Evolutionary conservation across 2,329 filamentous ascomycete species (phyloP).

Genomic region (Apiospora saccharicola): DNA sequence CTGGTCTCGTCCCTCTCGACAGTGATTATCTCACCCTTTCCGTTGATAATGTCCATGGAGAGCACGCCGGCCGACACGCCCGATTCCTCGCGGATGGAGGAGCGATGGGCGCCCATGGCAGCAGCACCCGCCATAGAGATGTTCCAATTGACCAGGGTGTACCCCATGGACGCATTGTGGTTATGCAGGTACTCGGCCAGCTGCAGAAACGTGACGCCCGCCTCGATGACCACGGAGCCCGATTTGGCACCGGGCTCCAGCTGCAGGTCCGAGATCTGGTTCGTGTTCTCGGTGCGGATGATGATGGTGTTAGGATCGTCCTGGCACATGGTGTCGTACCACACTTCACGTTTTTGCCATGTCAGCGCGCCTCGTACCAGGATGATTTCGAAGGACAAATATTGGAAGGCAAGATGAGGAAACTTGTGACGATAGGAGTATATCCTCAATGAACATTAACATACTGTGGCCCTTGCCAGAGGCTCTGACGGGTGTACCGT

Average conservation of each 20-base stretch:
- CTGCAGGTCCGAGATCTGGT: constrained; percentile 52
- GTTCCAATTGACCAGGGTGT: constrained; percentile 62
- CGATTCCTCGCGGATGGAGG: constrained; percentile 55
- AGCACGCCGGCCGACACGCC: constrained; percentile 58
- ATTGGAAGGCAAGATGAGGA: constrained; percentile 29
- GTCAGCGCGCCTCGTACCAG: neutral
- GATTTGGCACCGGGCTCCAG: constrained; percentile 45
- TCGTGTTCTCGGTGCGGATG: constrained; percentile 54
- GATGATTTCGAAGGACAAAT: neutral
- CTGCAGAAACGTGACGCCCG: constrained; percentile 60
- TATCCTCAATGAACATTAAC: neutral
- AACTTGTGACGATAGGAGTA: neutral
- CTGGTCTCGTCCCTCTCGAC: constrained; percentile 50
- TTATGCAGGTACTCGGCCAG: constrained; percentile 58
- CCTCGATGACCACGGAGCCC: constrained; percentile 57
- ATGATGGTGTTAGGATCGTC: constrained; percentile 56
- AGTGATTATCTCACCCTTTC: constrained; percentile 50
- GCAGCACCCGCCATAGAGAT: constrained; percentile 59
- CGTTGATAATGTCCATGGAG: constrained; percentile 58
- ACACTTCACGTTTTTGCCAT: constrained; percentile 36
- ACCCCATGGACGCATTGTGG: constrained; percentile 54
- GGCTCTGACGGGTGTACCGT: constrained; percentile 52
- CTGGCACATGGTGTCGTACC: constrained; percentile 62
- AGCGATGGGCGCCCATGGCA: constrained; percentile 60
- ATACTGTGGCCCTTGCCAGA: constrained; percentile 55